Evolutionary conservation across 2,329 filamentous ascomycete genomes (phyloP).

Genomic region (Claviceps capensis): DNA sequence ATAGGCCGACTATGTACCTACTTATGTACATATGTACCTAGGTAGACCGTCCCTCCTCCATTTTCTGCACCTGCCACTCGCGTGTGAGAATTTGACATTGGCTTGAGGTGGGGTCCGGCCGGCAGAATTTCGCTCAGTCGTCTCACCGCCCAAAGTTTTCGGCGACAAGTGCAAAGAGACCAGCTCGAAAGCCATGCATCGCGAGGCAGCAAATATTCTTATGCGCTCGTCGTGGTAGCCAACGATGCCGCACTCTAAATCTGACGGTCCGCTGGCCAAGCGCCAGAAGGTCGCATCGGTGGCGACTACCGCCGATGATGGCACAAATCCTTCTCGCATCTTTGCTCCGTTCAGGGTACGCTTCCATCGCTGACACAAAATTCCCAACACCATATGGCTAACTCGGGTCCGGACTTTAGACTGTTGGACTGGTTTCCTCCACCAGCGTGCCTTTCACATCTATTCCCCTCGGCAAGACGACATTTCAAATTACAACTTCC

Average conservation of each 20-base stretch:
- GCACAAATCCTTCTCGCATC: constrained; percentile 54
- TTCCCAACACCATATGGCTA: constrained; percentile 1
- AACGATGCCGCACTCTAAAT: constrained; percentile 43
- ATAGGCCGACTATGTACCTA: too few relatives aligned
- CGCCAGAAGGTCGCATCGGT: constrained; percentile 52
- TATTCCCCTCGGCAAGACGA: constrained; percentile 79
- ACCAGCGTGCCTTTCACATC: constrained; percentile 83
- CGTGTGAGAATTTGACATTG: too few relatives aligned
- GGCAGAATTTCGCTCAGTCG: constrained; percentile 10
- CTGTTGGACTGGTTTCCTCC: constrained; percentile 83
- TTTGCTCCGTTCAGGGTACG: constrained; percentile 88
- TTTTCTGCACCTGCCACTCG: background rate
- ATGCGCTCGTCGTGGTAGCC: background rate
- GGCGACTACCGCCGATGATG: constrained; percentile 21
- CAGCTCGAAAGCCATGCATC: background rate
- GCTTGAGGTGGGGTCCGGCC: constrained; percentile 3
- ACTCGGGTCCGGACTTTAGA: constrained; percentile 37
- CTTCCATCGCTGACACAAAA: constrained; percentile 6
- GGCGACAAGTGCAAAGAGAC: background rate
- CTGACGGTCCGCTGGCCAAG: constrained; percentile 55
- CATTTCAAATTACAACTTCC: constrained; percentile 94
- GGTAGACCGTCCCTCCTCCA: background rate
- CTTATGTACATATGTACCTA: background rate
- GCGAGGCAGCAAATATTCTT: background rate
- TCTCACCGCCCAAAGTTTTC: constrained; percentile 16